Evolutionary conservation across 2,329 filamentous ascomycete species (phyloP), one percentile per base, ranked within the genome.

Genomic region (Byssothecium circinans): DNA sequence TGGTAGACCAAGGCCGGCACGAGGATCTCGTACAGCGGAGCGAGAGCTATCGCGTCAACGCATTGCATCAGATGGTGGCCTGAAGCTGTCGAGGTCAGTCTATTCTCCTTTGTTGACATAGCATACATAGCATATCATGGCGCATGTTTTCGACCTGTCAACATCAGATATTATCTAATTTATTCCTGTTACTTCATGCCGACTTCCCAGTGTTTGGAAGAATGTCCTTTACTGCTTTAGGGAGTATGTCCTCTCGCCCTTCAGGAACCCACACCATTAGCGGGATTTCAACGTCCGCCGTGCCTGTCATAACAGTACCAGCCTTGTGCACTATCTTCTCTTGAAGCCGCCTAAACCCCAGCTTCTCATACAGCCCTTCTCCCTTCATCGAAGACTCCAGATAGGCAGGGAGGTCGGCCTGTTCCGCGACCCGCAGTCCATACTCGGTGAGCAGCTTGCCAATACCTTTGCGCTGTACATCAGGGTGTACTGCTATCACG

Each of bases 21-120:
- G 65, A 71, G 15, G 76, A 81, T 47, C 57, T 81, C 45, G 64
- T 79, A 23, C 67, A 74, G 50, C 68, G 76, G 25, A 75, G 72
- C 48, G 75, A 78, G 57, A 76, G 69, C 43, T 80, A 80, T 56
- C 71, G 76, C 22, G 70, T 71, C 10, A 80, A 77, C 61, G 77
- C 75, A 17, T 64, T 78, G 40, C 74, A 77, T 52, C 77, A 80
- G 55, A 76, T 74, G 56, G 43, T 78, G 41, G 71, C 67, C 15
- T 69, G 48, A 56, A 27, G 6, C 12, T 17, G 30, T n/a, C 19
- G 3, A 18, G 15, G 14, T 12, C 11, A 17, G 34, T n/a, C n/a
- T 10, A 33, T 17, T 12, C 38, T 38, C 18, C 39, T 39, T 47
- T 17, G 4, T 22, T 10, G 15, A 12, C 41, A 46, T 51, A 48